A percentile compares a stretch with the other conserved stretches of the same genome.
Conservation (phyloP, 2,329 filamentous ascomycete genomes). For the Fusarium drepaniforme region DNA sequence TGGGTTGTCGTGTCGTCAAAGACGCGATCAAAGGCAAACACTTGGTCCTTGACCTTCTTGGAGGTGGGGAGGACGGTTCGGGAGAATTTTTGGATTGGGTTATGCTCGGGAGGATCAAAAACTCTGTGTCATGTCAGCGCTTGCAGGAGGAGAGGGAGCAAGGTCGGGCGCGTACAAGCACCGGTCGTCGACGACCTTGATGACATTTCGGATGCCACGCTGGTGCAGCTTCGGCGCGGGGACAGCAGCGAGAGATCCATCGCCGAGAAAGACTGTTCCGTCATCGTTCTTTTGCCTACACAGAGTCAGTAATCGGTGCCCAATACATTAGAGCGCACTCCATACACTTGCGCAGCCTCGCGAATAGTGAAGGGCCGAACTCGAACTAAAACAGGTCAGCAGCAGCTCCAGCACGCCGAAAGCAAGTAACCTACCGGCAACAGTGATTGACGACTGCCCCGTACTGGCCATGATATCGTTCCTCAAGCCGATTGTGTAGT, state of each 20-base stretch:
- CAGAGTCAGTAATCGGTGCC: conserved; percentile 21
- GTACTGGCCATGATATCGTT: conserved; percentile 37
- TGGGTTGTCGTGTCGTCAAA: conserved; percentile 97
- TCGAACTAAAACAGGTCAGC: conserved; percentile 64
- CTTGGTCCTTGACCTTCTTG: conserved; percentile 96
- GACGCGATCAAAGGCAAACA: conserved; percentile 95
- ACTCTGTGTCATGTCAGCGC: conserved; percentile 69
- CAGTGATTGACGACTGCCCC: conserved; percentile 67
- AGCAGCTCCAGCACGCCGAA: not conserved
- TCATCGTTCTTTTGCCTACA: conserved; percentile 78
- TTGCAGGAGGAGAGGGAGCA: not conserved
- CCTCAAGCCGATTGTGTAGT: not conserved
- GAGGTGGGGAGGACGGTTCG: conserved; percentile 84
- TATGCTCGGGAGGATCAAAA: conserved; percentile 97
- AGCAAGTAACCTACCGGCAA: conserved; percentile 60
- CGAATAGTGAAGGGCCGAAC: conserved; percentile 84
- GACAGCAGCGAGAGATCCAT: conserved; percentile 90
- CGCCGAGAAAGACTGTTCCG: conserved; percentile 91
- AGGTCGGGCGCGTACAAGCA: conserved; percentile 78
- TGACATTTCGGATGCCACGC: conserved; percentile 89
- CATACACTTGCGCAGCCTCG: conserved; percentile 91
- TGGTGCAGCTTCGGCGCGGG: conserved; percentile 87
- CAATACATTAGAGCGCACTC: not conserved
- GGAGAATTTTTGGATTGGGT: conserved; percentile 88
- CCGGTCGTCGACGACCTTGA: conserved; percentile 96